These are phyloP conservation scores for Podochytrium sp. DNA, from an alignment of 192 early-diverging fungal genomes.

Conservation along the genomic window DNA sequence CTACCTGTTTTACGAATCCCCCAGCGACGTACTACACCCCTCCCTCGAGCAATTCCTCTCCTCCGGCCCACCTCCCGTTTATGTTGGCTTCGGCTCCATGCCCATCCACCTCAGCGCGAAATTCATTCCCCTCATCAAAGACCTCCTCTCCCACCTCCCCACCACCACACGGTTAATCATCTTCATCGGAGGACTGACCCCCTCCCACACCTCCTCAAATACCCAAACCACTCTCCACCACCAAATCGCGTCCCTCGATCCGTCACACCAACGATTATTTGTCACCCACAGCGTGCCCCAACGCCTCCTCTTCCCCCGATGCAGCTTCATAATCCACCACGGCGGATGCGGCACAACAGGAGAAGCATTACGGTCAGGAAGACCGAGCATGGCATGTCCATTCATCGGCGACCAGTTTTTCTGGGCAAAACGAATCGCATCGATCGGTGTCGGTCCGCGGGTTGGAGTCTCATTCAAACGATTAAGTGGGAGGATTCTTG, in stretches of 20 bases:
- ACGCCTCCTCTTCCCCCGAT: slow-evolving; percentile 65
- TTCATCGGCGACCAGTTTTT: slow-evolving; percentile 50
- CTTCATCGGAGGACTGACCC: slow-evolving; percentile 38
- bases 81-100: slow-evolving; percentile 75
- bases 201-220: slow-evolving; percentile 13
- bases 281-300: slow-evolving; percentile 63
- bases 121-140: slow-evolving; percentile 56
- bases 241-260: slow-evolving; percentile 30
- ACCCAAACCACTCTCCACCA: not conserved
- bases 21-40: not conserved
- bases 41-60: not conserved
- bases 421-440: slow-evolving; percentile 62
- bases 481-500: slow-evolving; percentile 45
- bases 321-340: slow-evolving; percentile 70
- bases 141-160: slow-evolving; percentile 62
- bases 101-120: slow-evolving; percentile 65
- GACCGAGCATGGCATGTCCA: slow-evolving; percentile 64
- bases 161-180: slow-evolving; percentile 61
- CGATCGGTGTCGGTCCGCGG: slow-evolving; percentile 57
- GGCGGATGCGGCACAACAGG: slow-evolving; percentile 72
- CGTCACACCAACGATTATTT: slow-evolving; percentile 39
- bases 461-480: slow-evolving; percentile 43
- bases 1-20: slow-evolving; percentile 11
- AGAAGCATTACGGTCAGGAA: slow-evolving; percentile 63
- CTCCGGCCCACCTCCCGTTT: slow-evolving; percentile 39